Evolutionary conservation across 1,284 basidiomycete genomes (phyloP).

Genomic region (Thelephora terrestris): DNA sequence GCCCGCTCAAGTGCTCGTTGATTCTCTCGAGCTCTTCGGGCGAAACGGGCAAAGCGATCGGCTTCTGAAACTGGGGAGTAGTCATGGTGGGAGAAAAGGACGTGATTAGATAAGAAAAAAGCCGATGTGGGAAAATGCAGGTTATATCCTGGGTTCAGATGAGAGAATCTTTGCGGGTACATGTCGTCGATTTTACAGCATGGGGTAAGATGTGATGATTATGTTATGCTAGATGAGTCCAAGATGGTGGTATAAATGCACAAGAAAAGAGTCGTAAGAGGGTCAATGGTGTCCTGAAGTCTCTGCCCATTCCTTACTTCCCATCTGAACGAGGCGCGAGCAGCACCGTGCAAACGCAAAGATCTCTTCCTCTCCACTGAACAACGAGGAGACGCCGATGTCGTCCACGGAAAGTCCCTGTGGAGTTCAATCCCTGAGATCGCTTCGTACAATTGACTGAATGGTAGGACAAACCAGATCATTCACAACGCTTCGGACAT

Average conservation of each 20-base stretch:
- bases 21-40: constrained; percentile 52
- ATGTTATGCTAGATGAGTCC: neutral
- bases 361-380: constrained; percentile 87
- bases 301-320: constrained; percentile 77
- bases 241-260: neutral
- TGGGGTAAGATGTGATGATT: neutral
- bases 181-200: too few relatives aligned
- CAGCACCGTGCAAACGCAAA: constrained; percentile 94
- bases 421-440: neutral
- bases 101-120: neutral
- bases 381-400: constrained; percentile 78
- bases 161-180: too few relatives aligned
- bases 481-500: constrained; percentile 85
- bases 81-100: neutral
- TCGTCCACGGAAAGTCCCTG: constrained; percentile 71
- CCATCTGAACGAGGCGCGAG: constrained; percentile 87
- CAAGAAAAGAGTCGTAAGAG: neutral
- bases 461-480: constrained; percentile 54
- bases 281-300: constrained; percentile 28
- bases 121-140: neutral
- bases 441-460: neutral
- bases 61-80: constrained; percentile 26
- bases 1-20: constrained; percentile 62
- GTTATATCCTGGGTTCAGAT: neutral
- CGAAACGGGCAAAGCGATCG: constrained; percentile 55